Conservation (phyloP, 163 green algal species). For the Scenedesmus sp. region DNA sequence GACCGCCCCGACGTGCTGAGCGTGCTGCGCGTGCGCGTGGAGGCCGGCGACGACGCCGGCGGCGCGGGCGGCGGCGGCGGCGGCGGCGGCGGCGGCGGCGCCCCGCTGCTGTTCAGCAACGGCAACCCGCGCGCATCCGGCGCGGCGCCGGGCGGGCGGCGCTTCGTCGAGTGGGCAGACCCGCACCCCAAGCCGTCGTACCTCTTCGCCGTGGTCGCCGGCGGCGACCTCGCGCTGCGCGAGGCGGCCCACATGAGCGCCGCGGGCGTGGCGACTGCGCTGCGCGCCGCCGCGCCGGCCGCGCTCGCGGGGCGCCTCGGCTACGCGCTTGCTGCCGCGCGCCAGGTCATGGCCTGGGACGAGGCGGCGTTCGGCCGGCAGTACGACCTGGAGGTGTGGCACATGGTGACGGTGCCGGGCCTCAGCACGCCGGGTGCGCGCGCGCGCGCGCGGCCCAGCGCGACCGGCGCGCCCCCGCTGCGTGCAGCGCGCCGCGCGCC, state of each 20-base stretch:
- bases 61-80: too few relatives aligned
- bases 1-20: conserved; percentile 88
- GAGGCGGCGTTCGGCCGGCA: conserved; percentile 79
- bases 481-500: not conserved
- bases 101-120: conserved; percentile 96
- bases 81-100: too few relatives aligned
- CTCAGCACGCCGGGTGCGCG: conserved; percentile 73
- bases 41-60: conserved; percentile 86
- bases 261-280: too few relatives aligned
- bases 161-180: conserved; percentile 94
- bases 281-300: too few relatives aligned
- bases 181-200: conserved; percentile 97
- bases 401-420: conserved; percentile 87
- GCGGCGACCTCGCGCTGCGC: too few relatives aligned
- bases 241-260: too few relatives aligned
- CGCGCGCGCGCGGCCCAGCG: not conserved
- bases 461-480: not conserved
- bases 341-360: conserved; percentile 86
- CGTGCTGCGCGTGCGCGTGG: conserved; percentile 88
- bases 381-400: conserved; percentile 94
- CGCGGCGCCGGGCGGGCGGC: conserved; percentile 47
- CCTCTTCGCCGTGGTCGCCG: too few relatives aligned
- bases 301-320: too few relatives aligned
- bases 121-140: conserved; percentile 91
- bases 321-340: too few relatives aligned